phyloP scores from a whole-genome alignment of 2,329 filamentous ascomycete species.

The Monilinia laxa region DNA sequence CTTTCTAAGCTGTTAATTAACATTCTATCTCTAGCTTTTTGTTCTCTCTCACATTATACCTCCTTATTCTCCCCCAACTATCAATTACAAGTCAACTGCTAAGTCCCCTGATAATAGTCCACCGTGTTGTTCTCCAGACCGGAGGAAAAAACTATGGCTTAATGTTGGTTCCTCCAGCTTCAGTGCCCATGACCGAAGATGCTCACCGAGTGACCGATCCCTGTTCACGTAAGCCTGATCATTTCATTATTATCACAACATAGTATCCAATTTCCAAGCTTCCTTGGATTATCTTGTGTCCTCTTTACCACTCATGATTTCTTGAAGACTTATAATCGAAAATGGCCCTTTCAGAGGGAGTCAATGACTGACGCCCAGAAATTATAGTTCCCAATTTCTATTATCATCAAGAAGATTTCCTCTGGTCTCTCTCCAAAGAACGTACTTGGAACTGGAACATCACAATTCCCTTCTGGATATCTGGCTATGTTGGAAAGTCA shows the following conservation, averaged over 20 bases:
- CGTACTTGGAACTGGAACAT: constrained; percentile 16
- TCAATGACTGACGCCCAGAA: neutral
- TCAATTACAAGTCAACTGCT: too few relatives aligned
- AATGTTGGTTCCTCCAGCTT: neutral
- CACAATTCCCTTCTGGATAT: constrained; percentile 20
- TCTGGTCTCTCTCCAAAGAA: neutral
- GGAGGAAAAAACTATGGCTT: constrained; percentile 17
- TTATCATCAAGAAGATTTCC: constrained; percentile 15
- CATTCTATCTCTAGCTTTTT: neutral
- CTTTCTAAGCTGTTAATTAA: neutral
- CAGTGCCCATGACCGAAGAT: constrained; percentile 4
- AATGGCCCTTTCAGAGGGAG: too few relatives aligned
- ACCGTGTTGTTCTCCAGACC: constrained; percentile 16
- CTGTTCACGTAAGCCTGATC: neutral
- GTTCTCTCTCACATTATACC: neutral
- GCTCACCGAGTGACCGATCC: constrained; percentile 7
- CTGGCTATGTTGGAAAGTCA: neutral
- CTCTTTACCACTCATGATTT: too few relatives aligned
- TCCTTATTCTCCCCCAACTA: neutral
- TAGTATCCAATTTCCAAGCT: neutral
- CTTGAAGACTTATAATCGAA: too few relatives aligned
- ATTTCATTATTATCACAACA: too few relatives aligned
- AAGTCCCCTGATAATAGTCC: neutral
- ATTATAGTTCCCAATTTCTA: constrained; percentile 16
- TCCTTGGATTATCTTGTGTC: too few relatives aligned